Base-by-base conservation (phyloP, 2,329 filamentous ascomycete genomes). In the Talaromyces sp. region DNA sequence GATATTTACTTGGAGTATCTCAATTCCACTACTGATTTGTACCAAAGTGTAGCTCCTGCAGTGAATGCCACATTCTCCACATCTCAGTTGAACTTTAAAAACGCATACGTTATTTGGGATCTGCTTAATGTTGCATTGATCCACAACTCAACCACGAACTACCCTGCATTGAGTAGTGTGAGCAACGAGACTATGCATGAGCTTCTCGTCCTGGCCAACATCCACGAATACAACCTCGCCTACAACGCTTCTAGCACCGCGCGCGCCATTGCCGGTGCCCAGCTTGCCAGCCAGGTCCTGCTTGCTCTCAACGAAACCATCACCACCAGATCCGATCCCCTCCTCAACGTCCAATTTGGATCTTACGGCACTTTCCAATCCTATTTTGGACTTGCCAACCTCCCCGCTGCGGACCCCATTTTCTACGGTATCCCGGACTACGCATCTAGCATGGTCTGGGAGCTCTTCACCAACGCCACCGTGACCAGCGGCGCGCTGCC, bases 371-470 rank as follows among this genome's bases (percentile, higher is more conserved):
- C 83, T 31, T 87, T 88, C 74, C 73, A 85, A 47, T 85, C 85
- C 2, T 87, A 87, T 79, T 88, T 89, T 74, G 86, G 86, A 25
- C 82, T 89, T 19, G 78, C 83, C 1, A 78, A 84, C 66, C 75
- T 89, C 58, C 74, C 80, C 5, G 64, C 70, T 31, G 83, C 79
- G 1, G 85, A 83, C 66, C 70, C 78, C 1, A 80, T 90, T 75
- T 96, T 97, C 81, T 87, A 81, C 66, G 90, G 90, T 63, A 81
- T 97, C 13, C 87, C 89, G n/a, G 89, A 93, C 79, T 97, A 97
- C 72, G 92, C 92, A 5, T 90, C 89, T 2, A 87, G 87, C 68
- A 92, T 96, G 86, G 83, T 83, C 6, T 93, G 96, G 75, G 93
- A 97, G 81, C 84, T 84, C 25, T 84, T 87, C 70, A 88, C 86